phyloP scores from a whole-genome alignment of 345 rosid species.

The Salix dunnii region DNA sequence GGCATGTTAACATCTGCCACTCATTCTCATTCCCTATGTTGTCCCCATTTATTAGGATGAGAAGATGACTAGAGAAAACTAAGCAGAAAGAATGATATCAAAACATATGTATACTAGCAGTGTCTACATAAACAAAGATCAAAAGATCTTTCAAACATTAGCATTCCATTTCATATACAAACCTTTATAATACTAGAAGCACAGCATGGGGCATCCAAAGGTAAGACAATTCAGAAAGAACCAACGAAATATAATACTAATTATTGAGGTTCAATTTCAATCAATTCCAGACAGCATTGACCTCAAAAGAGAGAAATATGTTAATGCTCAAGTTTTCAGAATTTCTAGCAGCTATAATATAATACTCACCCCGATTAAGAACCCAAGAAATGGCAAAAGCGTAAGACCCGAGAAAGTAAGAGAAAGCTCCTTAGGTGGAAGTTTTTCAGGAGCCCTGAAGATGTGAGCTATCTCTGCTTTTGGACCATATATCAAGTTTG shows the following conservation, averaged over 20 bases:
- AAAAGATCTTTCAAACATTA: not conserved
- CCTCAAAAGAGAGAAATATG: not conserved
- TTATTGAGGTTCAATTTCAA: not conserved
- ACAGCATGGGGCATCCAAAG: not conserved
- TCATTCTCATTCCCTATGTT: not conserved
- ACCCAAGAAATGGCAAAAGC: slow-evolving; percentile 69
- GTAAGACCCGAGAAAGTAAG: slow-evolving; percentile 77
- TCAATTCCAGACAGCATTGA: not conserved
- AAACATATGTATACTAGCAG: not conserved
- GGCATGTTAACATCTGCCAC: not conserved
- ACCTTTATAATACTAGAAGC: not conserved
- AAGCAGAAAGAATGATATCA: not conserved
- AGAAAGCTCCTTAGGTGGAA: slow-evolving; percentile 73
- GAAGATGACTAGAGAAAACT: not conserved
- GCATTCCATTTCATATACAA: not conserved
- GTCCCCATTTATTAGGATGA: not conserved
- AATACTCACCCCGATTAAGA: slow-evolving; percentile 78
- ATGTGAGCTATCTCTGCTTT: slow-evolving; percentile 86
- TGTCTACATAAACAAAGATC: not conserved
- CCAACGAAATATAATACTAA: not conserved
- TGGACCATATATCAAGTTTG: slow-evolving; percentile 68
- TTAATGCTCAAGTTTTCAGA: not conserved
- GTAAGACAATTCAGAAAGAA: not conserved
- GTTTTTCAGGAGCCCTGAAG: slow-evolving; percentile 88
- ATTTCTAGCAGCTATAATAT: slow-evolving; percentile 1